Evolutionary conservation across 345 rosid species (phyloP).

Genomic region (Syzygium jambos): DNA sequence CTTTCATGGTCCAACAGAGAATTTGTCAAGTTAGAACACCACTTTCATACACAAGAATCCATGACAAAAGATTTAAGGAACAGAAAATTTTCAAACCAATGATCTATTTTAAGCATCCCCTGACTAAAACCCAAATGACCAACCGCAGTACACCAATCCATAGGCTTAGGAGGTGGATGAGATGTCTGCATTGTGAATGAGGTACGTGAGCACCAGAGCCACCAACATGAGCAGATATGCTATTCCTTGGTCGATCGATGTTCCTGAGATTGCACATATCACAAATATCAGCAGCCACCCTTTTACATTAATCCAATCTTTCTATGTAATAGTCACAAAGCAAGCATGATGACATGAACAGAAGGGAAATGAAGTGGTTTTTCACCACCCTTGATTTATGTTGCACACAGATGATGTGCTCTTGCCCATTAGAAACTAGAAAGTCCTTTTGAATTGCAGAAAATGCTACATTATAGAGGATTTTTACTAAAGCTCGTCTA

Average conservation of each 20-base stretch:
- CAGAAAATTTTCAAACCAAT: background rate
- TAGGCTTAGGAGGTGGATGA: conserved; percentile 9
- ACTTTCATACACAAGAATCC: background rate
- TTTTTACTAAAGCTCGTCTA: background rate
- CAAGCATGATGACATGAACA: background rate
- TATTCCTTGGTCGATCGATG: conserved; percentile 83
- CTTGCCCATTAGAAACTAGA: background rate
- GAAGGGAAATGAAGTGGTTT: background rate
- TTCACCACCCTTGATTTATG: background rate
- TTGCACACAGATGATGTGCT: background rate
- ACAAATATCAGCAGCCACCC: background rate
- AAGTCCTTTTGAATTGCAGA: background rate
- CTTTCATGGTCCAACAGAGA: background rate
- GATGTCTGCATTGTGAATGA: conserved; percentile 49
- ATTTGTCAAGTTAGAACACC: background rate
- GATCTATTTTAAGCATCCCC: background rate
- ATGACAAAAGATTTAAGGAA: background rate
- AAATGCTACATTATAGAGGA: background rate
- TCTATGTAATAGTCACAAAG: background rate
- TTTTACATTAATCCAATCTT: background rate
- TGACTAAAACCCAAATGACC: background rate
- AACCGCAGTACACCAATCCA: background rate
- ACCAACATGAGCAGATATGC: conserved; percentile 82
- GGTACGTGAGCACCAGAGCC: conserved; percentile 84
- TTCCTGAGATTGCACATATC: conserved; percentile 33